Evolutionary conservation across 495 filamentous ascomycete genomes (phyloP).

Genomic region (Acidiella bohemica): DNA sequence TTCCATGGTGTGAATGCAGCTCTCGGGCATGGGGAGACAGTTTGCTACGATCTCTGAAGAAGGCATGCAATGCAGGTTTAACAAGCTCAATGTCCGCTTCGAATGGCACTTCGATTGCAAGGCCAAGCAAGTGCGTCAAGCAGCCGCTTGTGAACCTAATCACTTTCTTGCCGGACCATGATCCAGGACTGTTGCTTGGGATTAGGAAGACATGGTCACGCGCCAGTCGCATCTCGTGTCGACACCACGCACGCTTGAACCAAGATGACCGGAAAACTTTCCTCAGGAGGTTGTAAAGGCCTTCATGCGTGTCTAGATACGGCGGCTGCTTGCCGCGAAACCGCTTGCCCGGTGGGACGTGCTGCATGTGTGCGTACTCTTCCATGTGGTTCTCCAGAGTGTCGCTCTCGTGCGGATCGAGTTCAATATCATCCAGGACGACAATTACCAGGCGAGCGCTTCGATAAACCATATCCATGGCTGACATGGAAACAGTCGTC

Average conservation of each 20-base stretch:
- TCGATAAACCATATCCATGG: conserved; percentile 27
- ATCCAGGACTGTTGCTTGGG: conserved; percentile 15
- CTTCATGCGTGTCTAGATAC: conserved; percentile 18
- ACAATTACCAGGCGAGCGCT: conserved; percentile 25
- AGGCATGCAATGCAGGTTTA: conserved; percentile 14
- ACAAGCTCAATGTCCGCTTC: conserved; percentile 16
- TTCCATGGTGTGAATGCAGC: conserved; percentile 15
- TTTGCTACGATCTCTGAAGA: conserved; percentile 15
- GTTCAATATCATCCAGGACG: conserved; percentile 24
- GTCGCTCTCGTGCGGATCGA: conserved; percentile 14
- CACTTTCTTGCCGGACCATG: conserved; percentile 10
- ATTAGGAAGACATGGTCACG: conserved; percentile 23
- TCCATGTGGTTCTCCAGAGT: conserved; percentile 22
- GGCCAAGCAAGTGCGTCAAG: conserved; percentile 22
- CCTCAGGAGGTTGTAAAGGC: conserved; percentile 19
- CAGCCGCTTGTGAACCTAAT: conserved; percentile 23
- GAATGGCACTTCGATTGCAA: conserved; percentile 20
- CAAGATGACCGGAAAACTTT: conserved; percentile 24
- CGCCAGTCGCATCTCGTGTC: conserved; percentile 25
- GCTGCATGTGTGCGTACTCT: conserved; percentile 12
- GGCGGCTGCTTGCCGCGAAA: conserved; percentile 21
- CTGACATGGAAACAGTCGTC: conserved; percentile 23
- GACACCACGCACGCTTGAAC: conserved; percentile 27
- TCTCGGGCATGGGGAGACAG: conserved; percentile 2
- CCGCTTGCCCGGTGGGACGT: conserved; percentile 16